Conservation (phyloP, 345 rosid species). For the Erodium maritimum region DNA sequence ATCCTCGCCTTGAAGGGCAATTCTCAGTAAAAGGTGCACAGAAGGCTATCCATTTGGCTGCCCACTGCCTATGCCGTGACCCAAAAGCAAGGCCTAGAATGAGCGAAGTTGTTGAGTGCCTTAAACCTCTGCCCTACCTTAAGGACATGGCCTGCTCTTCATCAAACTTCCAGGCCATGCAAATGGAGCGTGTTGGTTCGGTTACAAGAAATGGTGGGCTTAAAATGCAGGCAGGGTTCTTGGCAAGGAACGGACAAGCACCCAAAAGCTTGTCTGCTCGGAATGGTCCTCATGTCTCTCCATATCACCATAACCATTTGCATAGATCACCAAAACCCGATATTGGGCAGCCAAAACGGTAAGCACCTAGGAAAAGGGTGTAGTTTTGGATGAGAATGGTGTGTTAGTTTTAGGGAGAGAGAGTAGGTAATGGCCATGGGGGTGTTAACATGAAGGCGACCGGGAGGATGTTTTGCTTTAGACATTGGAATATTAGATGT, state of each 20-base stretch:
- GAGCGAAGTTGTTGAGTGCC: too few species aligned
- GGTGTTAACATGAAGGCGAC: too few species aligned
- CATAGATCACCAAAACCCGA: conserved; percentile 45
- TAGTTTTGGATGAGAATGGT: background rate
- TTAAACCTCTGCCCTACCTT: background rate
- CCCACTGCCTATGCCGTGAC: too few species aligned
- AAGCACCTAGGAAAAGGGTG: background rate
- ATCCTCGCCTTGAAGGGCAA: too few species aligned
- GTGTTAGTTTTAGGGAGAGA: too few species aligned
- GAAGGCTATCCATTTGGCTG: too few species aligned
- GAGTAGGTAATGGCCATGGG: too few species aligned
- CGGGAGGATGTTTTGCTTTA: too few species aligned
- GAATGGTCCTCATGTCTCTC: conserved; percentile 44
- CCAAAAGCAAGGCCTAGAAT: too few species aligned
- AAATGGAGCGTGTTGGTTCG: conserved; percentile 17
- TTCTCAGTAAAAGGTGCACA: too few species aligned
- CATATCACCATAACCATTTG: conserved; percentile 35
- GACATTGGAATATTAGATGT: too few species aligned
- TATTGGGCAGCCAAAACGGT: too few species aligned
- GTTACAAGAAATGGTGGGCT: conserved; percentile 21
- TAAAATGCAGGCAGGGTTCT: conserved; percentile 52
- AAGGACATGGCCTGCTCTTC: conserved; percentile 80
- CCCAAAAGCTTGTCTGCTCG: conserved; percentile 47
- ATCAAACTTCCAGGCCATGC: conserved; percentile 50
- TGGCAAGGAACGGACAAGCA: conserved; percentile 63